phyloP scores from a whole-genome alignment of 495 filamentous ascomycete species.

The Gamarada debralockiae region DNA sequence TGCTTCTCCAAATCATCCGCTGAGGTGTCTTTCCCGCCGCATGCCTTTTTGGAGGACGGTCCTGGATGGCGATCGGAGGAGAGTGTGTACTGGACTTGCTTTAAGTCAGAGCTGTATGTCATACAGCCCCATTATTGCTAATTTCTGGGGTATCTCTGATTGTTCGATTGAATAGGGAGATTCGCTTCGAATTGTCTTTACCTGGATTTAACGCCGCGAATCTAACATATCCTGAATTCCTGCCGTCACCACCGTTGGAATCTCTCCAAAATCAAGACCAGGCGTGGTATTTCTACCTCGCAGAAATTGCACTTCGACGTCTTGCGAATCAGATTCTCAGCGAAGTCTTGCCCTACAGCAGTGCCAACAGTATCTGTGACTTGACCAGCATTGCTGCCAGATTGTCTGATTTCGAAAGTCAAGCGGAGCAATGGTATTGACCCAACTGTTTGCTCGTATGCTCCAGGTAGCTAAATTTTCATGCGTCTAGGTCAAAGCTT shows the following conservation, averaged over 20 bases:
- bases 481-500: too few relatives aligned
- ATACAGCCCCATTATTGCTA: too few relatives aligned
- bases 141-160: slow-evolving; percentile 26
- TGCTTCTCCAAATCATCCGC: too few relatives aligned
- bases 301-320: slow-evolving; percentile 36
- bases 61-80: too few relatives aligned
- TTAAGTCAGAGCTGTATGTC: slow-evolving; percentile 15
- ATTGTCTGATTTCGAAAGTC: slow-evolving; percentile 4
- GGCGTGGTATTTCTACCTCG: slow-evolving; percentile 40
- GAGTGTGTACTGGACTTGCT: slow-evolving; percentile 20
- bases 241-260: slow-evolving; percentile 30
- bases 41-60: too few relatives aligned
- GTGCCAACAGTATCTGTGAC: too few relatives aligned
- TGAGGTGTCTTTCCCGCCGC: too few relatives aligned
- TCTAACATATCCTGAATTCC: slow-evolving; percentile 26
- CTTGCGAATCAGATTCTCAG: slow-evolving; percentile 28
- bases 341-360: background rate
- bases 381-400: background rate
- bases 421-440: slow-evolving; percentile 5
- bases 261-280: slow-evolving; percentile 21
- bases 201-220: background rate
- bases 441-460: too few relatives aligned
- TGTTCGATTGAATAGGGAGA: slow-evolving; percentile 1
- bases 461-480: too few relatives aligned
- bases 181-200: slow-evolving; percentile 5